These are phyloP conservation scores for Diaporthe batatas DNA, from an alignment of 2,329 filamentous ascomycete genomes.

Conservation along the genomic window DNA sequence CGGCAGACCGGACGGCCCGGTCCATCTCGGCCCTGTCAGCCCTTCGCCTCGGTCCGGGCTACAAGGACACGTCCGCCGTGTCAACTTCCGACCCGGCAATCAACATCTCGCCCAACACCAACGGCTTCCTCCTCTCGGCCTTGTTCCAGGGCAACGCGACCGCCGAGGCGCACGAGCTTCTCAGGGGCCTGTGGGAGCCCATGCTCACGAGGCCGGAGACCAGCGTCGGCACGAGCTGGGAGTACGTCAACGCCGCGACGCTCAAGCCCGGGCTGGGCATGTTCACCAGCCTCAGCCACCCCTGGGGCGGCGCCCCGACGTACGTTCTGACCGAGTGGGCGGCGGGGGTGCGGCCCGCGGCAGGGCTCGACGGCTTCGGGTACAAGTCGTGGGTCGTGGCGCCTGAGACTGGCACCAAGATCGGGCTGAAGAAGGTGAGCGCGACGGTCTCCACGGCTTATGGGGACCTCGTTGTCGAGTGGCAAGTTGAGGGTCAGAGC, in stretches of 20 bases:
- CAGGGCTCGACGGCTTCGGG: neutral
- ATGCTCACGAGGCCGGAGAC: conserved; percentile 55
- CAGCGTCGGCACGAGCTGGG: conserved; percentile 58
- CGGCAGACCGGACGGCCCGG: conserved; percentile 27
- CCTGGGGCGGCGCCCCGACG: conserved; percentile 60
- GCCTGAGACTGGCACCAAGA: neutral
- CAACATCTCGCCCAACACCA: conserved; percentile 61
- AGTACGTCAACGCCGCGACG: conserved; percentile 55
- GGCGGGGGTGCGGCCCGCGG: neutral
- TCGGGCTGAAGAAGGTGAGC: conserved; percentile 5
- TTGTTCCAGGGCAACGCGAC: conserved; percentile 52
- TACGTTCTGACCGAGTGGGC: conserved; percentile 57
- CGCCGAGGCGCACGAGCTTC: conserved; percentile 48
- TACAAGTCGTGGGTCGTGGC: conserved; percentile 12
- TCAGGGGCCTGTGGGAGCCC: conserved; percentile 56
- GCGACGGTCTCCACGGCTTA: conserved; percentile 8
- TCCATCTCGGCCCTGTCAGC: conserved; percentile 40
- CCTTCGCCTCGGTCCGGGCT: conserved; percentile 43
- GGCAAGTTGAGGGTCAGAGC: neutral
- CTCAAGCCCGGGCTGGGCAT: conserved; percentile 56
- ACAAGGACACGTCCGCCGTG: conserved; percentile 43
- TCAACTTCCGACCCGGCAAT: conserved; percentile 25
- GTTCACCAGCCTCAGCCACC: conserved; percentile 59
- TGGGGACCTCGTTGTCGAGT: conserved; percentile 11
- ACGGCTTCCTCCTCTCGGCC: conserved; percentile 56